These are phyloP conservation scores for Camellia granthamiana DNA, from an alignment of 148 eudicot species.

Conservation along the genomic window DNA sequence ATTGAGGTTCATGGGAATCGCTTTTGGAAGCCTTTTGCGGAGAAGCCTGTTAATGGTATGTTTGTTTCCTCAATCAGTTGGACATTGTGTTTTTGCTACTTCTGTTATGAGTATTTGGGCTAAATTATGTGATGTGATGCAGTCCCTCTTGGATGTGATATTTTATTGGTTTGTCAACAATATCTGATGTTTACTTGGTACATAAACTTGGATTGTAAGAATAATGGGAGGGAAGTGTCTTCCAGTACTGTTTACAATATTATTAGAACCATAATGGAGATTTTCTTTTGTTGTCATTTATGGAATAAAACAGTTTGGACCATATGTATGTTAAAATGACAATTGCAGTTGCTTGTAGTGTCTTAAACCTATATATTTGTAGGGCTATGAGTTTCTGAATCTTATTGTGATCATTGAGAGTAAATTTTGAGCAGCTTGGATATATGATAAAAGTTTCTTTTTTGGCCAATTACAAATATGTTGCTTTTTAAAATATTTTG, in stretches of 20 bases:
- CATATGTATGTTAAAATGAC: not conserved
- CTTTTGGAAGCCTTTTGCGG: slow-evolving; percentile 97
- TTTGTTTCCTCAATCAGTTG: not conserved
- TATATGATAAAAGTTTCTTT: too few relatives aligned
- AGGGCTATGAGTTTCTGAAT: too few relatives aligned
- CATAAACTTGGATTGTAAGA: not conserved
- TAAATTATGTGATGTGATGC: not conserved
- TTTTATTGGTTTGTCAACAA: not conserved
- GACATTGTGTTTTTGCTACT: not conserved
- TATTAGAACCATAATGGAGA: not conserved
- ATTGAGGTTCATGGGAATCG: slow-evolving; percentile 86
- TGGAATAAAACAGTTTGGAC: not conserved
- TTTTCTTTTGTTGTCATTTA: not conserved
- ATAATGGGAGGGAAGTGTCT: not conserved
- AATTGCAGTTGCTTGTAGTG: not conserved
- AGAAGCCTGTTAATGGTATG: slow-evolving; percentile 91
- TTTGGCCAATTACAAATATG: not conserved
- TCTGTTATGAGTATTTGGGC: slow-evolving; percentile 6
- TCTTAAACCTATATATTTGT: too few relatives aligned
- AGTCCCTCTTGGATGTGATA: not conserved
- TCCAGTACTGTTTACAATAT: not conserved
- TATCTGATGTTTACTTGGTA: not conserved
- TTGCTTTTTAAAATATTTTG: not conserved
- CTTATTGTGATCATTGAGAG: too few relatives aligned
- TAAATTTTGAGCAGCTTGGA: too few relatives aligned